Evolutionary conservation across 2,329 filamentous ascomycete species (phyloP).

Genomic region (Paraphaeosphaeria minitans): DNA sequence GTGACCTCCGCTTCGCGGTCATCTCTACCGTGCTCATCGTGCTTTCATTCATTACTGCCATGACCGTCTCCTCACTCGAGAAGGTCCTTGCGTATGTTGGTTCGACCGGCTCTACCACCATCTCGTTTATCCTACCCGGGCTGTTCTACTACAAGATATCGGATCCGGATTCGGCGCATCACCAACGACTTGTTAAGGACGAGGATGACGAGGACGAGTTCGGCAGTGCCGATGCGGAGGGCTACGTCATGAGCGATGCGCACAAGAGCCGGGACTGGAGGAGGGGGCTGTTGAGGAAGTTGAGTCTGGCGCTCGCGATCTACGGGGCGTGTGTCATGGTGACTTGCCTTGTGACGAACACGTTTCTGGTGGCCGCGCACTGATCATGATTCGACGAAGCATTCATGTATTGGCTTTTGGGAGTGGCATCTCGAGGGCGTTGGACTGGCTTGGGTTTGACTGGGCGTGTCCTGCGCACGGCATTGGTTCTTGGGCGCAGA

Average conservation of each 20-base stretch:
- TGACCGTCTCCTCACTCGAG: conserved; percentile 88
- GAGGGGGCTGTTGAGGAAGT: conserved; percentile 67
- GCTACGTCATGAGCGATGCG: conserved; percentile 45
- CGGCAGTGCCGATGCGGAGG: conserved; percentile 60
- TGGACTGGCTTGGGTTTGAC: background rate
- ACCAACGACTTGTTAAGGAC: conserved; percentile 86
- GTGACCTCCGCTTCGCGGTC: conserved; percentile 84
- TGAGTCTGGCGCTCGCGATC: conserved; percentile 75
- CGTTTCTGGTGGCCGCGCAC: conserved; percentile 73
- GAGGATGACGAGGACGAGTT: conserved; percentile 81
- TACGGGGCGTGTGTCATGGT: conserved; percentile 91
- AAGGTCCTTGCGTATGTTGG: conserved; percentile 94
- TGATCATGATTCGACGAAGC: conserved; percentile 36
- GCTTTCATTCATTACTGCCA: conserved; percentile 82
- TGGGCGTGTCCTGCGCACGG: background rate
- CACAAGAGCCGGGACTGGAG: conserved; percentile 67
- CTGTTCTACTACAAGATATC: conserved; percentile 99
- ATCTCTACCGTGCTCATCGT: conserved; percentile 88
- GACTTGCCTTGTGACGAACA: conserved; percentile 83
- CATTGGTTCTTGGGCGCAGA: background rate
- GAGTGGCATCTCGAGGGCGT: background rate
- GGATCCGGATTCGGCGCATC: conserved; percentile 81
- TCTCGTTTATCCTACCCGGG: conserved; percentile 94
- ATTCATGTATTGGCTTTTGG: background rate
- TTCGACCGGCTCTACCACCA: conserved; percentile 90